Evolutionary conservation across 2,329 filamentous ascomycete species (phyloP).

Genomic region (Pyricularia sp.): DNA sequence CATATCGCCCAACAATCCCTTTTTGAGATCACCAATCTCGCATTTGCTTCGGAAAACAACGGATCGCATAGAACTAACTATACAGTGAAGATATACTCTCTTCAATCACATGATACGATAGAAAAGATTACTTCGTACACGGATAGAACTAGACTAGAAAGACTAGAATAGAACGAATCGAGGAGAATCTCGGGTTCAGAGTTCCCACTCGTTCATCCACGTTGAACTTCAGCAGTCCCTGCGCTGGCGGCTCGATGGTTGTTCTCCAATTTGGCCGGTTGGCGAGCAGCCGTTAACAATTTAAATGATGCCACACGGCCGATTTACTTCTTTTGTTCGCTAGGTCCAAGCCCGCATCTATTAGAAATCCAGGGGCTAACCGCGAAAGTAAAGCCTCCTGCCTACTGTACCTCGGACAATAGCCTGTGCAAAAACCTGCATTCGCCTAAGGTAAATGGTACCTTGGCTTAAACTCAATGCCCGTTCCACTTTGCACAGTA

Average conservation of each 20-base stretch:
- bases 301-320: not conserved
- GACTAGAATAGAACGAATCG: too few species aligned
- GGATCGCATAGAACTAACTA: not conserved
- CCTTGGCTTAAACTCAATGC: not conserved
- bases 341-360: not conserved
- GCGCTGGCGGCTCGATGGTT: not conserved
- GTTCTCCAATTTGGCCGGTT: not conserved
- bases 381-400: not conserved
- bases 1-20: not conserved
- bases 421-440: not conserved
- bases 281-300: not conserved
- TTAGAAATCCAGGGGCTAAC: not conserved
- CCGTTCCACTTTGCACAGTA: not conserved
- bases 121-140: not conserved
- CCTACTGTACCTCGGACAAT: not conserved
- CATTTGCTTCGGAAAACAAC: not conserved
- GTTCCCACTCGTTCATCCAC: not conserved
- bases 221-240: not conserved
- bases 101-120: not conserved
- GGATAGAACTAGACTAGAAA: too few species aligned
- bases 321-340: not conserved
- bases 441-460: not conserved
- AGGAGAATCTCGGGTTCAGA: not conserved
- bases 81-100: not conserved
- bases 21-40: not conserved